Conservation (phyloP, 768 basidiomycete species). For the Lactarius psammicola region DNA sequence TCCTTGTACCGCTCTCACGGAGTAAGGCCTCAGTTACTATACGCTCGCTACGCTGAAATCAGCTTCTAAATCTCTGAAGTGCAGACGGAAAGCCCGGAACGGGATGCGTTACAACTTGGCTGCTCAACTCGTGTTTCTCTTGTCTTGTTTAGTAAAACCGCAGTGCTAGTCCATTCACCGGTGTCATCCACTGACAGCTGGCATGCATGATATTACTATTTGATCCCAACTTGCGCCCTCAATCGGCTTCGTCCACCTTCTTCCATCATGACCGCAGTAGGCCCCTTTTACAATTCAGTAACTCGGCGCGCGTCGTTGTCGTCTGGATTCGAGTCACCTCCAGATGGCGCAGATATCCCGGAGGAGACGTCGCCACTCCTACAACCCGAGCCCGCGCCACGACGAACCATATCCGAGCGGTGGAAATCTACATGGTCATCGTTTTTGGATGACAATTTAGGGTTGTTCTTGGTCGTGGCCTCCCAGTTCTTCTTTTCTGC, state of each 20-base stretch:
- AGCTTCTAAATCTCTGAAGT: neutral
- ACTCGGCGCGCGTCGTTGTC: neutral
- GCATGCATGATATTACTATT: neutral
- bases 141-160: neutral
- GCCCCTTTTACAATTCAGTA: neutral
- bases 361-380: neutral
- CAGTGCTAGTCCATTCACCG: neutral
- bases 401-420: neutral
- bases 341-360: neutral
- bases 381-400: neutral
- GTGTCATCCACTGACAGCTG: neutral
- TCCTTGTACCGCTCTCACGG: no score
- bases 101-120: no score
- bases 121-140: neutral
- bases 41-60: no score
- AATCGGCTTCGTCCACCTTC: neutral
- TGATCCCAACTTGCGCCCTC: neutral
- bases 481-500: neutral
- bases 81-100: neutral
- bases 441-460: neutral
- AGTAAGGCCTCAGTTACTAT: neutral
- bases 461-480: neutral
- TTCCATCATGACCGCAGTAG: neutral
- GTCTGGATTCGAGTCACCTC: neutral
- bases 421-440: neutral